phyloP scores from a whole-genome alignment of 208 protist genomes.

The Herpetomonas tarakana region DNA sequence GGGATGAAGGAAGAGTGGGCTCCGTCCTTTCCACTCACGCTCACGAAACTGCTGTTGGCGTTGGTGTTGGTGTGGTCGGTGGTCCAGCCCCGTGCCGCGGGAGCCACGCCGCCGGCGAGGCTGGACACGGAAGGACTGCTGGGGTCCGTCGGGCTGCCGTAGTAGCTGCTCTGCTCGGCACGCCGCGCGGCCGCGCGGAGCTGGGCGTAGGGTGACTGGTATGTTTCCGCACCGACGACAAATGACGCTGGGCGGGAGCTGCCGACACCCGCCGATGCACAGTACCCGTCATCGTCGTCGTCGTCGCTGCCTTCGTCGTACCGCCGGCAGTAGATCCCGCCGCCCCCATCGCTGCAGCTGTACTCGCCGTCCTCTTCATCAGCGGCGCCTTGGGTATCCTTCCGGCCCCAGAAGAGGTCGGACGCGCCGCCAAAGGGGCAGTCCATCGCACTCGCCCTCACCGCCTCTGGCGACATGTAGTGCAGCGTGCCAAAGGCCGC shows the following conservation, averaged over 20 bases:
- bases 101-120: too few relatives aligned
- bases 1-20: too few relatives aligned
- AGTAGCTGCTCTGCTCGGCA: background rate
- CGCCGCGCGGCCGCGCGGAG: background rate
- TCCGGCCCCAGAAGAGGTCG: background rate
- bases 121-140: too few relatives aligned
- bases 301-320: background rate
- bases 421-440: background rate
- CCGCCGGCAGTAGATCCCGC: background rate
- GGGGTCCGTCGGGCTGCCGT: too few relatives aligned
- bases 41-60: background rate
- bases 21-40: background rate
- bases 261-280: background rate
- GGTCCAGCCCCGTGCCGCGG: too few relatives aligned
- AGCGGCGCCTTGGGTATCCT: constrained; percentile 3
- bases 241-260: background rate
- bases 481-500: constrained; percentile 72
- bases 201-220: background rate
- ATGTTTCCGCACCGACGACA: background rate
- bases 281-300: background rate
- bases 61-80: too few relatives aligned
- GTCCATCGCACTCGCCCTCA: constrained; percentile 26
- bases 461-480: constrained; percentile 84
- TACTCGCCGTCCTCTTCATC: background rate
- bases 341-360: background rate